These are phyloP conservation scores for Papilionanthe hybrid DNA, from an alignment of 116 monocot species.

Conservation along the genomic window DNA sequence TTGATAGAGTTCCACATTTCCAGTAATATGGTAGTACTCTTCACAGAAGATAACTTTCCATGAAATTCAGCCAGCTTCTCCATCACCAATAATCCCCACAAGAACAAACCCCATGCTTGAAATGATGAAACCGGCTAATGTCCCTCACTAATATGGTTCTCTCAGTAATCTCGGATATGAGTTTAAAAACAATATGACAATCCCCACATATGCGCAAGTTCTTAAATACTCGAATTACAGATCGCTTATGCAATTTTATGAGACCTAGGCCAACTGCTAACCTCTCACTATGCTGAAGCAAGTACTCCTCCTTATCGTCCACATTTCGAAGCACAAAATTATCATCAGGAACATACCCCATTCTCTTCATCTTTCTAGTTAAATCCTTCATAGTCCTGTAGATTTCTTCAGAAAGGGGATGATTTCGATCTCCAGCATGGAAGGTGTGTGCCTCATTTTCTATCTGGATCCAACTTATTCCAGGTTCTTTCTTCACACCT, in stretches of 20 bases:
- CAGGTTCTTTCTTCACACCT: conserved; percentile 34
- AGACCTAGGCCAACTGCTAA: conserved; percentile 14
- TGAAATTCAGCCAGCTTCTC: not conserved
- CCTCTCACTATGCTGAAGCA: conserved; percentile 16
- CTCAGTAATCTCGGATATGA: conserved; percentile 20
- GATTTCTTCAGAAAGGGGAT: conserved; percentile 14
- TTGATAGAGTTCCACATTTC: not conserved
- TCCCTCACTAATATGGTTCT: conserved; percentile 26
- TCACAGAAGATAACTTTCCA: conserved; percentile 2
- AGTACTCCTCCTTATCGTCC: conserved; percentile 9
- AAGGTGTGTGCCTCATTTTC: conserved; percentile 5
- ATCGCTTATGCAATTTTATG: conserved; percentile 1
- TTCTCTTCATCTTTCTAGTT: conserved; percentile 8
- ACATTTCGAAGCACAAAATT: conserved; percentile 14
- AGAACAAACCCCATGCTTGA: conserved; percentile 24
- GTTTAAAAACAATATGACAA: conserved; percentile 15
- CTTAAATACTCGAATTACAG: conserved; percentile 17
- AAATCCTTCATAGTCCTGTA: conserved; percentile 14
- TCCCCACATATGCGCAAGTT: conserved; percentile 18
- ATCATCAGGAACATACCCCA: conserved; percentile 13
- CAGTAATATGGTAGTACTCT: not conserved
- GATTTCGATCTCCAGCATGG: conserved; percentile 13
- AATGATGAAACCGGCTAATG: conserved; percentile 25
- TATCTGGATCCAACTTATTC: conserved; percentile 20
- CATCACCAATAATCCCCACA: conserved; percentile 32